Base-by-base conservation (phyloP, 2,329 filamentous ascomycete genomes). In the Claviceps pazoutovae region DNA sequence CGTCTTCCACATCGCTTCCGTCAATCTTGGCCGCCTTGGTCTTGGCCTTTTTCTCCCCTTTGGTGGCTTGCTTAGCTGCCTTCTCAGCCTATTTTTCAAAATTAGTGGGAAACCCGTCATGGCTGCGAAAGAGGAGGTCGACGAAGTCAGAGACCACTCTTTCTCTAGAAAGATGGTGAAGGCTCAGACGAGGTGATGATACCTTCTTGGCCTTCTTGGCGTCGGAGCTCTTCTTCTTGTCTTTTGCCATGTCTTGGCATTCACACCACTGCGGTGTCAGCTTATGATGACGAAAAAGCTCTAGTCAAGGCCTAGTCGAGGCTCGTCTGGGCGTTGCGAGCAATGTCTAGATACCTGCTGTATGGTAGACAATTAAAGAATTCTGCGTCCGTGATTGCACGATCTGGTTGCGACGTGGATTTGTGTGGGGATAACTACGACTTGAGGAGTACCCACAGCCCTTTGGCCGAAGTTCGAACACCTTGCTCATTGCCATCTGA, bases 1-100 rank as follows among this genome's bases (percentile, higher is more conserved):
- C 83, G 60, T 96, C 90, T 66, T 97, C 91, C 47, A 78, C 87
- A 65, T 96, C 91, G 63, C 87, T 91, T 66, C 90, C 90, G 30
- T 85, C 84, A 52, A 75, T 66, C 66, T 88, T 83, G 58, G 86
- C 79, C 14, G 74, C 73, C 66, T 85, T 86, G 49, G 66, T 71
- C 60, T 90, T 89, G 60, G 78, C 74, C 68, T 89, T 94, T 67
- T 94, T 95, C 61, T 93, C 88, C 30, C 84, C 84, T 65, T 95
- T 95, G 68, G 86, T 93, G 63, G 86, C 84, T 66, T 93, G 86
- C 71, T 95, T 95, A 57, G 75, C 72, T 59, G 82, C 82, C 67
- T 84, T 84, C 60, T 82, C 79, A 26, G 78, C 78, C 64, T 73
- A 51, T 8, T 48, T 44, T 44, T 37, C 4, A 2, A 7, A 9